These are phyloP conservation scores for Aphanoascus verrucosus DNA, from an alignment of 2,329 filamentous ascomycete species.

Conservation along the genomic window DNA sequence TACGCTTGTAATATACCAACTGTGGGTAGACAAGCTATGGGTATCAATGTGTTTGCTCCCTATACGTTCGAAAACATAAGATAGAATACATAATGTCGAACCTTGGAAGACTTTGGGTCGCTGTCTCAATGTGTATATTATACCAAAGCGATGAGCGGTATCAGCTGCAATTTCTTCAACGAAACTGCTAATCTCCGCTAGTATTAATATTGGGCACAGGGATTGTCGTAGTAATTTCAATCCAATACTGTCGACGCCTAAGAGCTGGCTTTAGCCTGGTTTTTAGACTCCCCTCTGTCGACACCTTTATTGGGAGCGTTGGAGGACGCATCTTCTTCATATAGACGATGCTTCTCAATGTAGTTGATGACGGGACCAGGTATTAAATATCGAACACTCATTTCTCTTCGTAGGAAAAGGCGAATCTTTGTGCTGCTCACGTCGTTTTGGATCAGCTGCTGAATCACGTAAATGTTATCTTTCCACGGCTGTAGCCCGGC, in stretches of 20 bases:
- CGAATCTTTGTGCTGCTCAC: constrained; percentile 75
- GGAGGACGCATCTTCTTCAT: constrained; percentile 41
- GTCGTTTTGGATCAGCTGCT: constrained; percentile 78
- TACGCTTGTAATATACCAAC: too few relatives aligned
- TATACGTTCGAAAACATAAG: not conserved
- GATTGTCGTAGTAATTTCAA: not conserved
- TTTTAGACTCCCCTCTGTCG: not conserved
- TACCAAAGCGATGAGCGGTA: too few relatives aligned
- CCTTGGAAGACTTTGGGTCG: not conserved
- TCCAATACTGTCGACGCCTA: not conserved
- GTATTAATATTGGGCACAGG: not conserved
- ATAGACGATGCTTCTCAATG: constrained; percentile 57
- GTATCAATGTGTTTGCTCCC: not conserved
- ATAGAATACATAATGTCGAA: not conserved
- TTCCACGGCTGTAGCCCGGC: constrained; percentile 72
- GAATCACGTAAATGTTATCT: constrained; percentile 78
- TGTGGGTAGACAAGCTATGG: too few relatives aligned
- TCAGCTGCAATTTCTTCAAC: too few relatives aligned
- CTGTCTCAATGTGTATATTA: too few relatives aligned
- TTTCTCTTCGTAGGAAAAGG: constrained; percentile 64
- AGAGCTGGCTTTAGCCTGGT: not conserved
- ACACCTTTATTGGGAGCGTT: not conserved
- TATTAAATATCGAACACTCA: constrained; percentile 69
- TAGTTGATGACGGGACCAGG: constrained; percentile 66
- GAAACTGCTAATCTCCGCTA: not conserved